These are phyloP conservation scores for Metahyphopichia silvanorum DNA, from an alignment of 805 yeast genomes.

Conservation along the genomic window DNA sequence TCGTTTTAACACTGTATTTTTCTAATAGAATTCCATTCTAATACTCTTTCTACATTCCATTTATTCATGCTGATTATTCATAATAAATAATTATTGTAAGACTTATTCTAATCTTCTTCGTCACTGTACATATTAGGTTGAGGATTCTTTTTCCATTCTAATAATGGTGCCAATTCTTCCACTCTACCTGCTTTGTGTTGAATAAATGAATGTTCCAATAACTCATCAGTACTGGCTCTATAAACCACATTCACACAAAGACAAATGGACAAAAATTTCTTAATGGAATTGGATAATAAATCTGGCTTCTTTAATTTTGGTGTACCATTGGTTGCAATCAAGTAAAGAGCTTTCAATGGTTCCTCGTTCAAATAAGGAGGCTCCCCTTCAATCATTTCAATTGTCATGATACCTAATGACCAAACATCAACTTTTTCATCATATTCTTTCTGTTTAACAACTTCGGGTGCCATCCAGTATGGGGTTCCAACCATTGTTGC, in stretches of 20 bases:
- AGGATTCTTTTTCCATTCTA: conserved; percentile 44
- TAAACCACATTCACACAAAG: conserved; percentile 90
- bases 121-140: conserved; percentile 4
- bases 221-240: conserved; percentile 87
- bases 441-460: conserved; percentile 73
- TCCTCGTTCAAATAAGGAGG: conserved; percentile 82
- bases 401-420: conserved; percentile 83
- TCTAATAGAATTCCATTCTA: no score
- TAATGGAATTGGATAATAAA: conserved; percentile 66
- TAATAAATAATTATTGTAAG: no score
- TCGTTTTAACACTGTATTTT: no score
- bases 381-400: conserved; percentile 84
- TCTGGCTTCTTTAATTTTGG: conserved; percentile 73
- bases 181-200: conserved; percentile 58
- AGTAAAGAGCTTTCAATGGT: conserved; percentile 70
- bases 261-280: conserved; percentile 85
- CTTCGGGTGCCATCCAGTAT: conserved; percentile 91
- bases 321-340: conserved; percentile 79
- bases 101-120: no score
- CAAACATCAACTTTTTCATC: conserved; percentile 82
- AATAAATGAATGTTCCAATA: conserved; percentile 73
- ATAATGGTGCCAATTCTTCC: conserved; percentile 54
- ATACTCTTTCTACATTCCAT: no score
- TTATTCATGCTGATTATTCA: no score
- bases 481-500: conserved; percentile 90